Percentiles rank a stretch among this genome's conserved stretches.
Conservation (phyloP, 2,329 filamentous ascomycete species). For the Colletotrichum phormii region DNA sequence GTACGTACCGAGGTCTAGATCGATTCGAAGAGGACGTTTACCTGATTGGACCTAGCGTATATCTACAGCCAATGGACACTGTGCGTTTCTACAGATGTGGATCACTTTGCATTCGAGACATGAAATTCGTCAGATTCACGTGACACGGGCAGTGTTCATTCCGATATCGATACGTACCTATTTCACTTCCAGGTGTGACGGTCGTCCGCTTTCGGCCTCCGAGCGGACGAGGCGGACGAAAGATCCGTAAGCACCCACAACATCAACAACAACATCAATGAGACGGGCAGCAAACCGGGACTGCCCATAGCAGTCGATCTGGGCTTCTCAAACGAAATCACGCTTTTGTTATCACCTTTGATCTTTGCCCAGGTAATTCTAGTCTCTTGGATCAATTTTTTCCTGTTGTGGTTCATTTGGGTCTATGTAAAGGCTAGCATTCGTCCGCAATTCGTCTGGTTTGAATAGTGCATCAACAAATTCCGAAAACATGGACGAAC, state of each 20-base stretch:
- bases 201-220: constrained; percentile 34
- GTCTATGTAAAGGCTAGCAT: background rate
- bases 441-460: background rate
- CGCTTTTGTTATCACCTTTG: no score
- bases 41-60: background rate
- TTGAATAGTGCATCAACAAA: background rate
- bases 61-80: background rate
- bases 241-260: constrained; percentile 16
- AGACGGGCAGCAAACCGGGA: background rate
- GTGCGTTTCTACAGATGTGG: background rate
- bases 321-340: background rate
- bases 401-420: background rate
- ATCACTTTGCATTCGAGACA: no score
- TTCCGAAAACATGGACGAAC: constrained; percentile 20
- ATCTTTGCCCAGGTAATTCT: background rate
- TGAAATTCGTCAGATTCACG: background rate
- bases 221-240: constrained; percentile 18
- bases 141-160: background rate
- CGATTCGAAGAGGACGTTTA: background rate
- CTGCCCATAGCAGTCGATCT: background rate
- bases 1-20: background rate
- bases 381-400: background rate
- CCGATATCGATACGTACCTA: background rate
- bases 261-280: background rate
- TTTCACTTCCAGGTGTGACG: no score